Base-by-base conservation (phyloP, 2,329 filamentous ascomycete species). In the Tolypocladium guangdongense region DNA sequence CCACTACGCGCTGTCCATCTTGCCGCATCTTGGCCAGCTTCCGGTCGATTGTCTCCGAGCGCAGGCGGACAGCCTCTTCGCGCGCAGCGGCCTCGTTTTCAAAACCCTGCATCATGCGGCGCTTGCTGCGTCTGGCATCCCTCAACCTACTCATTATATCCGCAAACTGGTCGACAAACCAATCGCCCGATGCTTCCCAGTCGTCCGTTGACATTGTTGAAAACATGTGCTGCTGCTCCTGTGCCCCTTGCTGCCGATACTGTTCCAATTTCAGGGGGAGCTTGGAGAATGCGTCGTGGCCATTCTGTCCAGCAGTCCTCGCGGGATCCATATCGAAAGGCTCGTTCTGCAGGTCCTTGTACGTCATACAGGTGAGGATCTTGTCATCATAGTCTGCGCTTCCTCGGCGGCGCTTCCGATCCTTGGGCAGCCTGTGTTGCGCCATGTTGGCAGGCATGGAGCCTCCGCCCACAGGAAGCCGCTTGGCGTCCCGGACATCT, bases 181-280 rank as follows among this genome's bases (percentile, higher is more conserved):
- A 83, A 57, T 82, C 78, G 6, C 80, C 80, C 1, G 78, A 74
- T 16, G 74, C 69, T 58, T 83, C 80, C 80, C 80, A 83, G 52
- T 83, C 80, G 18, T 72, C 67, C 16, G 82, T 69, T 1, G 75
- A 66, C 72, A 83, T 77, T 51, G 71, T 71, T 3, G 70, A 71
- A 60, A 83, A 82, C 52, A 83, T 76, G 1, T 71, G 64, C 35
- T 67, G 68, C 59, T 80, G 77, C 49, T 78, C 74, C 35, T 64
- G 61, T 49, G 74, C 73, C 10, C 69, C 68, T 52, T 75, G 71
- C 52, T 66, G 67, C 55, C 74, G 74, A 62, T 74, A 78, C 58
- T 81, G 74, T 43, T 72, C 65, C 14, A 83, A 68, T 55, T 76
- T 78, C 11, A 75, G 70, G 8, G 72, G 66, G 6, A 82, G 63